Evolutionary conservation across 139 green algal species (phyloP), one percentile per base, ranked within the genome.

Genomic region (Auxenochlorella pyrenoidosa): DNA sequence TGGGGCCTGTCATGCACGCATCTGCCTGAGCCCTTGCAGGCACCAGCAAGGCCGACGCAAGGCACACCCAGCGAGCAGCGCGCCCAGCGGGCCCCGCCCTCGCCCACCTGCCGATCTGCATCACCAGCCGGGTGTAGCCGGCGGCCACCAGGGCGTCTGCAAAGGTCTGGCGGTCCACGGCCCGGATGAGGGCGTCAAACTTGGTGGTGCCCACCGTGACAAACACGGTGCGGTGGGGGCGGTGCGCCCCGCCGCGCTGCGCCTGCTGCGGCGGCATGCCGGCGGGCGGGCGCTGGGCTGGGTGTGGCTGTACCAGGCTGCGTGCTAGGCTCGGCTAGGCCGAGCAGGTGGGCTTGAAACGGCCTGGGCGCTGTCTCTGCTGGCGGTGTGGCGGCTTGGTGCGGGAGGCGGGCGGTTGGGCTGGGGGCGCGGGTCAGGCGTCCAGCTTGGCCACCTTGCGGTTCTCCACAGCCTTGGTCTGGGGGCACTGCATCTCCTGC

Each of bases 151-250:
- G 88, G 1, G 72, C 78, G 16, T 88, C 85, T 13, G 88, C 87
- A 43, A 97, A 90, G 6, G 89, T 82, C 5, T 58, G 28, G 0
- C 34, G 85, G 81, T 98, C 95, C 32, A 96, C 87, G 18, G 91
- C 90, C 66, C 91, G 65, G 68, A 97, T 93, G 28, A 98, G 84
- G 0, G 76, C 93, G 44, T 98, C 95, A 80, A 98, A 98, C 65
- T 94, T 94, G 22, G 95, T 98, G 32, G 94, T 98, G 81, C 95
- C 95, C 24, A 98, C 95, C 2, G 95, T 98, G 26, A 98, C 93
- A 41, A 98, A 92, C 1, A 95, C 95, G 51, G 54, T 86, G 70
- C 86, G 60, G 8, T 70, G 43, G n/a, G 5, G 40, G 47, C 47
- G 59, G 10, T 30, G 73, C 8, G 40, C 24, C 3, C 15, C 58